Evolutionary conservation across 306 rosid genomes (phyloP).

Genomic region (Hylodesmum podocarpum): DNA sequence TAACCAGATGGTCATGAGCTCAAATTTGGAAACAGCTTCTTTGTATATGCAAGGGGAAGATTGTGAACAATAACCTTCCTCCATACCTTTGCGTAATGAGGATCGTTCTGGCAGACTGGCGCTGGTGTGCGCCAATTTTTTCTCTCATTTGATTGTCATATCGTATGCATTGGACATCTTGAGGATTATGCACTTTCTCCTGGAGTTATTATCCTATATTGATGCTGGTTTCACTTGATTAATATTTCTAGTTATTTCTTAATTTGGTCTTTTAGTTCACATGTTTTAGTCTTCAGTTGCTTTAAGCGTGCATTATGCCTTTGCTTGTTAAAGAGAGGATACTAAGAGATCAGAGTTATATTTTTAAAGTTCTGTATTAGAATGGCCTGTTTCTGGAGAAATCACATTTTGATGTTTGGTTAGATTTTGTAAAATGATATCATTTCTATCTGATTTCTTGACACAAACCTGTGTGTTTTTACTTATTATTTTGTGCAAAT

Average conservation of each 20-base stretch:
- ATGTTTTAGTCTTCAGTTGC: neutral
- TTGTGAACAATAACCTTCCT: too few species aligned
- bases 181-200: constrained; percentile 3
- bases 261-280: neutral
- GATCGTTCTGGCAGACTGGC: too few species aligned
- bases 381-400: neutral
- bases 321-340: neutral
- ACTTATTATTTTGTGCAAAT: neutral
- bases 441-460: neutral
- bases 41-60: too few species aligned
- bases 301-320: neutral
- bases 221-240: constrained; percentile 10
- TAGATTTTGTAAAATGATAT: neutral
- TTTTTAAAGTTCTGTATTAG: neutral
- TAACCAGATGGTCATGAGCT: too few species aligned
- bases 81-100: too few species aligned
- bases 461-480: neutral
- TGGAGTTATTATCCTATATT: neutral
- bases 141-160: constrained; percentile 16
- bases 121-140: too few species aligned
- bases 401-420: neutral
- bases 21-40: too few species aligned
- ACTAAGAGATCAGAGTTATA: neutral
- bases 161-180: neutral
- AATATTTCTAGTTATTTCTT: constrained; percentile 11